phyloP scores from a whole-genome alignment of 306 rosid genomes.

The Prunus campanulata region DNA sequence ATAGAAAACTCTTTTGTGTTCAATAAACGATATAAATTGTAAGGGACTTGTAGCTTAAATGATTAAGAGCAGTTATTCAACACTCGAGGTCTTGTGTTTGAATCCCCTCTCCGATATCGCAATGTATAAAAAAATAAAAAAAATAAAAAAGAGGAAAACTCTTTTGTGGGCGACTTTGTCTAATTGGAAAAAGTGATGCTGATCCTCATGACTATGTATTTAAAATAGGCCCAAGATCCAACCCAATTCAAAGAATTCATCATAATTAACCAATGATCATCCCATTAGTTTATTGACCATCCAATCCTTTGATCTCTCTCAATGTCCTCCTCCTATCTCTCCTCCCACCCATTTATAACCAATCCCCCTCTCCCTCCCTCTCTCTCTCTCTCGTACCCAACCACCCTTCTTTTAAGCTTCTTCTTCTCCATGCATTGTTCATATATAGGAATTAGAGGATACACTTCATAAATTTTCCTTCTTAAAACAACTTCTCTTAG shows the following conservation, averaged over 20 bases:
- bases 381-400: conserved; percentile 35
- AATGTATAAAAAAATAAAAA: too few relatives aligned
- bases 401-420: conserved; percentile 46
- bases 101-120: too few relatives aligned
- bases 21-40: too few relatives aligned
- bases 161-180: neutral
- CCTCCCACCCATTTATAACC: conserved; percentile 56
- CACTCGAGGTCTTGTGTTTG: too few relatives aligned
- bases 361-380: conserved; percentile 37
- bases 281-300: conserved; percentile 1
- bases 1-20: too few relatives aligned
- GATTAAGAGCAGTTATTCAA: too few relatives aligned
- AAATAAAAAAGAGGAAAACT: neutral
- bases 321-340: conserved; percentile 35
- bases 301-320: conserved; percentile 43
- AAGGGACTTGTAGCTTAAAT: too few relatives aligned
- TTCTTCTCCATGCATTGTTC: conserved; percentile 34
- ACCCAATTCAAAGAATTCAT: conserved; percentile 10
- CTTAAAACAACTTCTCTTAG: neutral
- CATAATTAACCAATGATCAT: neutral
- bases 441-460: conserved; percentile 15
- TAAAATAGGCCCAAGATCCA: neutral
- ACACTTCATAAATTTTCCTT: neutral
- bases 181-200: neutral
- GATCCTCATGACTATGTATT: neutral